A percentile compares a stretch with the other conserved stretches of the same genome.
Evolutionary conservation across 805 yeast species (phyloP).

Genomic region (Ogataea angusta): DNA sequence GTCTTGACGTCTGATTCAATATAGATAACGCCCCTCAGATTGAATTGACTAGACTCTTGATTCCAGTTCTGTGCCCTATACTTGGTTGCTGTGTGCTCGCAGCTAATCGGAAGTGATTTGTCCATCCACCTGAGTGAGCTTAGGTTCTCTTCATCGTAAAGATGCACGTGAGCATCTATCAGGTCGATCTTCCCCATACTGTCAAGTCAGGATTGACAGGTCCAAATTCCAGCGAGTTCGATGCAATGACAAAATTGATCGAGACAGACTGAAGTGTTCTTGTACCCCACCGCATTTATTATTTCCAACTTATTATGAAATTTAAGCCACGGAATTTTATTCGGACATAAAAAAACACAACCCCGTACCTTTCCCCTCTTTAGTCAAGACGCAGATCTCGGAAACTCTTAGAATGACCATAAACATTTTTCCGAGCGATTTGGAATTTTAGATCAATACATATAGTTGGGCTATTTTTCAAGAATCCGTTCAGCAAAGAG

Average conservation of each 20-base stretch:
- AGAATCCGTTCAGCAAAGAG: not conserved
- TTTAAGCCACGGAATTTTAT: not conserved
- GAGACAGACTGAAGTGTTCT: not conserved
- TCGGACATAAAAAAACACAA: not conserved
- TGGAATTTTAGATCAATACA: conserved; percentile 1
- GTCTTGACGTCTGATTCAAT: conserved; percentile 34
- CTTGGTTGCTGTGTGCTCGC: conserved; percentile 28
- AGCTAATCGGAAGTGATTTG: conserved; percentile 25
- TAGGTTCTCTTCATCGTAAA: conserved; percentile 24
- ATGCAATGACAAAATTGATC: not conserved
- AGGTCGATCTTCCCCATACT: not conserved
- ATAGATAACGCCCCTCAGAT: conserved; percentile 31
- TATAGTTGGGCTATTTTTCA: not conserved
- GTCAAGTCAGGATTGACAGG: not conserved
- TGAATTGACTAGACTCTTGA: conserved; percentile 16
- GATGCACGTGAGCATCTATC: conserved; percentile 38
- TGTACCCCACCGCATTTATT: not conserved
- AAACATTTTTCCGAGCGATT: not conserved
- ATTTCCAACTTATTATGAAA: not conserved
- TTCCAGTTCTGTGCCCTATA: conserved; percentile 19
- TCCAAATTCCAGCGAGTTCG: not conserved
- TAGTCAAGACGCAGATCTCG: not conserved
- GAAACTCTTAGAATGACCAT: not conserved
- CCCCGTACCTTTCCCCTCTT: not conserved
- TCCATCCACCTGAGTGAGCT: conserved; percentile 33